phyloP scores from a whole-genome alignment of 2,329 filamentous ascomycete species.

The Pleoardoris graminearum region DNA sequence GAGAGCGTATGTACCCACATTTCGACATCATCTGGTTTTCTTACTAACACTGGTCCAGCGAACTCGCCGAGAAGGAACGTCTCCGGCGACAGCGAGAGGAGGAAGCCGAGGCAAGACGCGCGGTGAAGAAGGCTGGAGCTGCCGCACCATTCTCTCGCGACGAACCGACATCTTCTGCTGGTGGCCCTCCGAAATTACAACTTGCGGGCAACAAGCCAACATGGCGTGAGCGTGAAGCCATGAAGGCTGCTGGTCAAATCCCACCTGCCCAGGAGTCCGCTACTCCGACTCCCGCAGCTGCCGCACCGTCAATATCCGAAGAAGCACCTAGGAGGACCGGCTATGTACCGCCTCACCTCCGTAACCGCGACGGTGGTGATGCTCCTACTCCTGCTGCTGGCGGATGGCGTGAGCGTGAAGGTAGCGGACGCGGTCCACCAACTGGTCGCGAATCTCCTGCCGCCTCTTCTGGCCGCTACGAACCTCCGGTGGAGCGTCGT shows the following conservation, averaged over 20 bases:
- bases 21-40: conserved; percentile 12
- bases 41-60: conserved; percentile 52
- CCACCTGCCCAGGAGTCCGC: conserved; percentile 40
- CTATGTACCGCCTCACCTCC: conserved; percentile 53
- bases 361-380: conserved; percentile 37
- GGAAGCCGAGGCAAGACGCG: conserved; percentile 78
- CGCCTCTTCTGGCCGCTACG: conserved; percentile 33
- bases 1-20: conserved; percentile 54
- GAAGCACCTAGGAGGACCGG: conserved; percentile 46
- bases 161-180: conserved; percentile 42
- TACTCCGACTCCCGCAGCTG: conserved; percentile 36
- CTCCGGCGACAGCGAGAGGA: conserved; percentile 82
- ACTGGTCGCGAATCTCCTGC: conserved; percentile 39
- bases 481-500: conserved; percentile 31
- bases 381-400: conserved; percentile 36
- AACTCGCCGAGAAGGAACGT: conserved; percentile 64
- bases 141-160: conserved; percentile 44
- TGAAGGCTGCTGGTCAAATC: conserved; percentile 41
- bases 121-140: conserved; percentile 59
- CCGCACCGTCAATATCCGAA: conserved; percentile 39
- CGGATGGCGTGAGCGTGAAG: conserved; percentile 45
- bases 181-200: conserved; percentile 63
- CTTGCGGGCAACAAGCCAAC: conserved; percentile 66
- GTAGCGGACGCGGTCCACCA: conserved; percentile 34
- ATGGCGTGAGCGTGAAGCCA: conserved; percentile 74